A percentile compares a stretch with the other conserved stretches of the same genome.
Conservation (phyloP, 2,329 filamentous ascomycete species). For the Neophaeococcomyces aloes region DNA sequence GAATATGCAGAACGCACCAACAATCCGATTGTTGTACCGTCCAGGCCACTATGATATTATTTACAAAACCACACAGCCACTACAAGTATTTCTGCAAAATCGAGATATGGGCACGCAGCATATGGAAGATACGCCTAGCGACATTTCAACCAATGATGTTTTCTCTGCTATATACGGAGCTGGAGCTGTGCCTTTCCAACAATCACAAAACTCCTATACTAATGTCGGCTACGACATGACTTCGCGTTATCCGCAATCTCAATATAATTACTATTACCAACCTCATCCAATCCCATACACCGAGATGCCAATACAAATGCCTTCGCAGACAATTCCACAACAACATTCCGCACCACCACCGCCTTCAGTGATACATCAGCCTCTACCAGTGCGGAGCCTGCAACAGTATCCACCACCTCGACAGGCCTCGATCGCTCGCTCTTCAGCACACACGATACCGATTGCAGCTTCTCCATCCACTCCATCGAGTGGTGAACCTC, state of each 20-base stretch:
- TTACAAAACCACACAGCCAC: slow-evolving; percentile 48
- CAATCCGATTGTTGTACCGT: slow-evolving; percentile 57
- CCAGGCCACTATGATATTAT: slow-evolving; percentile 89
- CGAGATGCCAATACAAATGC: no score
- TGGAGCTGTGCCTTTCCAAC: no score
- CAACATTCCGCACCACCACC: not conserved
- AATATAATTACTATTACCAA: not conserved
- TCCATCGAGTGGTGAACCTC: slow-evolving; percentile 24
- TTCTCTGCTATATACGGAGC: not conserved
- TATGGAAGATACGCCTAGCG: not conserved
- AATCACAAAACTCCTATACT: not conserved
- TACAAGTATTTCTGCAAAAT: slow-evolving; percentile 17
- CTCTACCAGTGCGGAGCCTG: not conserved
- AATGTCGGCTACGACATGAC: not conserved
- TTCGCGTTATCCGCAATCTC: not conserved
- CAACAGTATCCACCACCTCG: not conserved
- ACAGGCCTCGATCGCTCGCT: slow-evolving; percentile 26
- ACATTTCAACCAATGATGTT: not conserved
- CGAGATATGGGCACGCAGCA: not conserved
- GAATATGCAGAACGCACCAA: slow-evolving; percentile 39
- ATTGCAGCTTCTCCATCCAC: slow-evolving; percentile 20
- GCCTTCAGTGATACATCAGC: not conserved
- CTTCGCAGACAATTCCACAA: no score
- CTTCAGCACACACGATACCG: slow-evolving; percentile 23
- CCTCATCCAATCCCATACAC: not conserved